These are phyloP conservation scores for Exobasidium cylindrosporum DNA, from an alignment of 1,284 basidiomycete genomes.

Conservation along the genomic window DNA sequence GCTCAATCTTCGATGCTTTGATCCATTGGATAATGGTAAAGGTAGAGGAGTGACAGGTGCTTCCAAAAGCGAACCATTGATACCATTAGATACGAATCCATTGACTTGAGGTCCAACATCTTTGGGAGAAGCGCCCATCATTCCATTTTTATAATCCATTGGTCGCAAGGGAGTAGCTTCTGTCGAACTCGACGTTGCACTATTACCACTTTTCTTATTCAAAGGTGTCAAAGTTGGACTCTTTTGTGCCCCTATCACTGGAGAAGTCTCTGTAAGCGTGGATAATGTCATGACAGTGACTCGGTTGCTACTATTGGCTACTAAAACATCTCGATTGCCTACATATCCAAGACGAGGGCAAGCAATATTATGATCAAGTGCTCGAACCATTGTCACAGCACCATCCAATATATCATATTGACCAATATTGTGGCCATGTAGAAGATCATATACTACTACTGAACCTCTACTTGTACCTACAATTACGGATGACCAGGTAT, in stretches of 20 bases:
- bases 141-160: neutral
- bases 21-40: neutral
- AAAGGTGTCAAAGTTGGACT: neutral
- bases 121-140: neutral
- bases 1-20: neutral
- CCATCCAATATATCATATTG: slow-evolving; percentile 28
- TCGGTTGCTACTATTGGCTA: neutral
- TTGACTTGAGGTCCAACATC: neutral
- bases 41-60: neutral
- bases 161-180: neutral
- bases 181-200: neutral
- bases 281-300: neutral
- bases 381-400: slow-evolving; percentile 16
- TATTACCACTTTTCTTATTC: neutral
- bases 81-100: neutral
- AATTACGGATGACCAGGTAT: slow-evolving; percentile 17
- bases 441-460: slow-evolving; percentile 22
- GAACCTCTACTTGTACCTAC: slow-evolving; percentile 25
- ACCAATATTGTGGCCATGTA: slow-evolving; percentile 21
- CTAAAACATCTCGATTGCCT: neutral
- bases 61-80: neutral
- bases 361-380: neutral
- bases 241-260: neutral
- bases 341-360: neutral
- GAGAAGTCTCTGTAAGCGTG: neutral